phyloP scores from a whole-genome alignment of 176 grass and related monocot species.

The Musa schizocarpa region DNA sequence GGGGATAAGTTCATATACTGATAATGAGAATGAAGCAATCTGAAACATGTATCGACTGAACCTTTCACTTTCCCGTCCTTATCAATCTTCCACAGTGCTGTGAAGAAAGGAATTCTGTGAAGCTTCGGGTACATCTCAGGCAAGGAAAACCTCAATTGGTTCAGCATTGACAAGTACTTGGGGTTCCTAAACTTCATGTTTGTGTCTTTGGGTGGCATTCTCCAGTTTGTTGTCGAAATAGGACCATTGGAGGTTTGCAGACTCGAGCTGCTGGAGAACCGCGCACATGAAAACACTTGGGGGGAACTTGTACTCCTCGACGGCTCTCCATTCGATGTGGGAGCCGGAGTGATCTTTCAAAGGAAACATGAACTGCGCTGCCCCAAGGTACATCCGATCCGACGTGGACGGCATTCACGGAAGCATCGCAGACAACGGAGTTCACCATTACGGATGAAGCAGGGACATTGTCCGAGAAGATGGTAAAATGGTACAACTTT shows the following conservation, averaged over 20 bases:
- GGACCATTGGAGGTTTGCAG: constrained; percentile 81
- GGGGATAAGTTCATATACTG: constrained; percentile 99
- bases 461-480: neutral
- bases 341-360: constrained; percentile 71
- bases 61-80: constrained; percentile 99
- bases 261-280: constrained; percentile 89
- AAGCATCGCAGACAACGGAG: constrained; percentile 32
- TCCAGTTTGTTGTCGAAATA: constrained; percentile 99
- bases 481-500: neutral
- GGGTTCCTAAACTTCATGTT: constrained; percentile 99
- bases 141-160: constrained; percentile 89
- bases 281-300: constrained; percentile 84
- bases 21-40: constrained; percentile 79
- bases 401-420: constrained; percentile 67
- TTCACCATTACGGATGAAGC: neutral
- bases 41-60: constrained; percentile 94
- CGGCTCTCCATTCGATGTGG: constrained; percentile 76
- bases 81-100: constrained; percentile 85
- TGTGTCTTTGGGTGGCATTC: constrained; percentile 92
- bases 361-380: constrained; percentile 91
- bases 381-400: constrained; percentile 89
- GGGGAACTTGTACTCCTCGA: constrained; percentile 83
- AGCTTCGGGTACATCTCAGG: constrained; percentile 95
- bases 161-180: constrained; percentile 94
- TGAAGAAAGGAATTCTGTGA: constrained; percentile 80